Evolutionary conservation across 1,284 basidiomycete species (phyloP).

Genomic region (Cerioporus squamosus): DNA sequence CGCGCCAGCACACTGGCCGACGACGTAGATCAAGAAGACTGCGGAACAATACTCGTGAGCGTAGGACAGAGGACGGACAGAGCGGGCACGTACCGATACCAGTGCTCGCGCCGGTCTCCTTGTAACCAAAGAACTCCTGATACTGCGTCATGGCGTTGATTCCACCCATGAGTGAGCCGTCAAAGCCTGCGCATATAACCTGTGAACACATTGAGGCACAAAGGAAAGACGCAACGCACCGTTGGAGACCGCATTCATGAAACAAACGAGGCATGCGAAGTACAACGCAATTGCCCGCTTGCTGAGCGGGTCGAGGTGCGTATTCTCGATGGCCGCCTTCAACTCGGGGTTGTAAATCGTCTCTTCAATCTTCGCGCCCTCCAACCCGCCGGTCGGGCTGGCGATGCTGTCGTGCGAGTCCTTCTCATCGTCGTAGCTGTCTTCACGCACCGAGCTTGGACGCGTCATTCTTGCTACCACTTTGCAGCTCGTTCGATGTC

Average conservation of each 20-base stretch:
- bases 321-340: constrained; percentile 15
- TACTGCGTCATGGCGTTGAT: constrained; percentile 16
- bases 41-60: neutral
- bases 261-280: constrained; percentile 12
- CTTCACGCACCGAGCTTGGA: neutral
- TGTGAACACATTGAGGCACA: neutral
- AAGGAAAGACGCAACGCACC: neutral
- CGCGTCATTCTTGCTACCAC: neutral
- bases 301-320: constrained; percentile 8
- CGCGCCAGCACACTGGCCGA: constrained; percentile 11
- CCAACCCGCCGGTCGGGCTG: neutral
- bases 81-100: constrained; percentile 7
- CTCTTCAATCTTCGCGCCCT: constrained; percentile 10
- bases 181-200: constrained; percentile 2
- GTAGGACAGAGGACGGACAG: neutral
- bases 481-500: neutral
- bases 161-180: constrained; percentile 15
- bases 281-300: constrained; percentile 8
- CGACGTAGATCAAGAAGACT: constrained; percentile 17
- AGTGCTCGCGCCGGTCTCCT: constrained; percentile 5
- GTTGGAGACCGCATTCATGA: constrained; percentile 10
- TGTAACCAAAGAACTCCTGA: constrained; percentile 8
- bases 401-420: neutral
- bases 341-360: constrained; percentile 11
- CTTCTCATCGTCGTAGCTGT: neutral